A percentile compares a stretch with the other conserved stretches of the same genome.
phyloP scores from a whole-genome alignment of 2,329 filamentous ascomycete genomes.

The Xylariales sp. region DNA sequence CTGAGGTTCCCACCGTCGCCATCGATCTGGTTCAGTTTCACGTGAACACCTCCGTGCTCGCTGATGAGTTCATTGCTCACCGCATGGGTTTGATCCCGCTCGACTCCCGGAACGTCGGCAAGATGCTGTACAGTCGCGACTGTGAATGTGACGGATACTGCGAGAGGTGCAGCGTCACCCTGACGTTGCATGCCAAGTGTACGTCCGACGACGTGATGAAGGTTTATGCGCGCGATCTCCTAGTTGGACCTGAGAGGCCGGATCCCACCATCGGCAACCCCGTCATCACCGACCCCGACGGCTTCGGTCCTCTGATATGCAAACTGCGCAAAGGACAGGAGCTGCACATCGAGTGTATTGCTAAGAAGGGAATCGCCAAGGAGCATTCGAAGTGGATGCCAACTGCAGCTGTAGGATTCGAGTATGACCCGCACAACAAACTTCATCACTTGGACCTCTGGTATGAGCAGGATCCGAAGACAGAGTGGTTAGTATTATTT shows the following conservation, averaged over 20 bases:
- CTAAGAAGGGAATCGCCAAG: conserved; percentile 98
- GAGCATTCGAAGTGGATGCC: conserved; percentile 99
- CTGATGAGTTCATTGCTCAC: conserved; percentile 94
- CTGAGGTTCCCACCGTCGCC: conserved; percentile 90
- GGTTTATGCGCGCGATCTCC: conserved; percentile 86
- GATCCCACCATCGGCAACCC: conserved; percentile 76
- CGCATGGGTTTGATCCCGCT: conserved; percentile 87
- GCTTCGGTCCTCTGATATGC: conserved; percentile 78
- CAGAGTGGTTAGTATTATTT: conserved; percentile 91
- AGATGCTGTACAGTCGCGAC: conserved; percentile 83
- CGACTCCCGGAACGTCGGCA: conserved; percentile 75
- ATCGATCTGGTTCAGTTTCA: conserved; percentile 94
- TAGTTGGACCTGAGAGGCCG: conserved; percentile 64
- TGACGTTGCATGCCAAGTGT: conserved; percentile 82
- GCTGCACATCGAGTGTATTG: conserved; percentile 83
- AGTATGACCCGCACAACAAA: conserved; percentile 98
- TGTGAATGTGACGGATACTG: conserved; percentile 97
- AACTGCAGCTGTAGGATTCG: conserved; percentile 87
- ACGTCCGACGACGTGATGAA: conserved; percentile 85
- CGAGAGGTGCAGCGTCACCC: conserved; percentile 81
- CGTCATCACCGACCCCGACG: conserved; percentile 77
- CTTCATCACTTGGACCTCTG: conserved; percentile 87
- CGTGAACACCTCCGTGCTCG: conserved; percentile 89
- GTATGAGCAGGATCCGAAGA: conserved; percentile 80
- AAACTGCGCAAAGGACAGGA: conserved; percentile 90